phyloP scores from a whole-genome alignment of 2,329 filamentous ascomycete genomes.

The Escovopsis sp. region DNA sequence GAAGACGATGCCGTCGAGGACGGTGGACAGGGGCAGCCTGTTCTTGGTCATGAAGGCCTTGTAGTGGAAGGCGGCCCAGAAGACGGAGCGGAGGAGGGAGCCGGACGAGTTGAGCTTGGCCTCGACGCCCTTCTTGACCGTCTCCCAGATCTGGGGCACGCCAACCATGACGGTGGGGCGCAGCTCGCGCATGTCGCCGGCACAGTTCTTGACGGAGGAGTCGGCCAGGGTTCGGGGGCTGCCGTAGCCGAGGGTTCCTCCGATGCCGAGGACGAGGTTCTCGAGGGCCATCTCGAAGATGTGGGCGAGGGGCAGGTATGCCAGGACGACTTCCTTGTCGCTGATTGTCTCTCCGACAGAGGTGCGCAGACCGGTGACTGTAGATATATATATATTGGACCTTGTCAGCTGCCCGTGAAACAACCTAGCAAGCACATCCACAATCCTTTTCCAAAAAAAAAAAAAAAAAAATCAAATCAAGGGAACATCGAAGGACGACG shows the following conservation, averaged over 20 bases:
- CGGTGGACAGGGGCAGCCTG: constrained; percentile 47
- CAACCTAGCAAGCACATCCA: too few relatives aligned
- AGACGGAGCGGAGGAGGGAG: constrained; percentile 59
- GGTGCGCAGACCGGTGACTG: constrained; percentile 63
- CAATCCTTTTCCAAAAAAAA: too few relatives aligned
- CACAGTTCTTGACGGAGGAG: constrained; percentile 71
- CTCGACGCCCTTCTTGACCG: constrained; percentile 87
- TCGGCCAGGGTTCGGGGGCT: constrained; percentile 83
- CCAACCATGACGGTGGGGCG: constrained; percentile 81
- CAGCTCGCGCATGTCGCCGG: constrained; percentile 87
- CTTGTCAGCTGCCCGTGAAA: too few relatives aligned
- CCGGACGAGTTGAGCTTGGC: constrained; percentile 60
- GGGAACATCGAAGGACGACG: constrained; percentile 12
- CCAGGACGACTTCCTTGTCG: constrained; percentile 64
- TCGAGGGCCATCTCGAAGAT: constrained; percentile 96
- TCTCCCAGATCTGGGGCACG: constrained; percentile 95
- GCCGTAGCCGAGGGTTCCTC: constrained; percentile 85
- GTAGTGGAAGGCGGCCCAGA: constrained; percentile 50
- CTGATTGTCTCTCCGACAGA: constrained; percentile 68
- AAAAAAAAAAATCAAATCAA: too few relatives aligned
- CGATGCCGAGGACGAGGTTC: constrained; percentile 78
- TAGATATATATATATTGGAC: neutral
- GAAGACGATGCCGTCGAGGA: constrained; percentile 78
- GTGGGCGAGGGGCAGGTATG: constrained; percentile 87
- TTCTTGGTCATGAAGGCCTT: constrained; percentile 44